A percentile compares a stretch with the other conserved stretches of the same genome.
Conservation (phyloP, 148 eudicot species). For the Rhododendron kiyosumense region DNA sequence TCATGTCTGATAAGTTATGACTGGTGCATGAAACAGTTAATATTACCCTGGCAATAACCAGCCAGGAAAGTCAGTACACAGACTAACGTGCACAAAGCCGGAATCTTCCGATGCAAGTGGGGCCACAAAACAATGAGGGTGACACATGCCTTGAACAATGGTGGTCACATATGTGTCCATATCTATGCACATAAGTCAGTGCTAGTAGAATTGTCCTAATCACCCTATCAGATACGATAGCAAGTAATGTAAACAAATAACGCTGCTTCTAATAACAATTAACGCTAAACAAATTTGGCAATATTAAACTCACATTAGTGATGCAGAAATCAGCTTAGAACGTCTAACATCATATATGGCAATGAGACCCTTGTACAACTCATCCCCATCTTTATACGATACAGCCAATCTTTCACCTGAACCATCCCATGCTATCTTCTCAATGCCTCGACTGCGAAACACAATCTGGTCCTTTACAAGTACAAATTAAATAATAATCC, state of each 20-base stretch:
- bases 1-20: background rate
- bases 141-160: background rate
- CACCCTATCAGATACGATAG: background rate
- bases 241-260: background rate
- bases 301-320: slow-evolving; percentile 65
- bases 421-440: slow-evolving; percentile 98
- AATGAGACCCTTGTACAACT: slow-evolving; percentile 76
- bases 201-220: background rate
- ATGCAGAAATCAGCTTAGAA: slow-evolving; percentile 73
- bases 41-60: background rate
- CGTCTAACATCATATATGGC: slow-evolving; percentile 86
- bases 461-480: background rate
- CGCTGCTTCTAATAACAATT: background rate
- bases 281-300: background rate
- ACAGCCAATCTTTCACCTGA: slow-evolving; percentile 93
- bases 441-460: slow-evolving; percentile 59
- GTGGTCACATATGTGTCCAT: background rate
- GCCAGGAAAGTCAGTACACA: background rate
- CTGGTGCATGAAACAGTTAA: background rate
- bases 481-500: background rate
- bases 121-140: background rate
- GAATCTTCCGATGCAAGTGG: background rate
- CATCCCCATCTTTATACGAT: slow-evolving; percentile 82
- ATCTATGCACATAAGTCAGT: background rate
- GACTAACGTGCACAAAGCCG: background rate